Conservation (phyloP, 495 filamentous ascomycete genomes). For the Aspergillus homomorphus region DNA sequence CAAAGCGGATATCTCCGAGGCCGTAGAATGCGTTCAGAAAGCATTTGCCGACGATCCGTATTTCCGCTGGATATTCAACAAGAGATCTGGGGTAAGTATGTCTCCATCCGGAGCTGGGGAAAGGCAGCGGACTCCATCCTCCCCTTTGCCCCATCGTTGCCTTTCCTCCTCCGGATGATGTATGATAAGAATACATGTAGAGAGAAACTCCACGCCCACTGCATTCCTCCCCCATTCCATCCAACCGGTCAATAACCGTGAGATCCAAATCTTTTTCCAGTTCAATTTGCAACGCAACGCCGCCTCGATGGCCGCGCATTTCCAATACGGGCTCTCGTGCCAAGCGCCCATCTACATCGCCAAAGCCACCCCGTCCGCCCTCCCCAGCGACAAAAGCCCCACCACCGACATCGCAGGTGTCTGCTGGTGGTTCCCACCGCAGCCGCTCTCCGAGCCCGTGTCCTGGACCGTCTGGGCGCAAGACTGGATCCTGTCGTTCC, state of each 20-base stretch:
- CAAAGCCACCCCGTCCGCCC: conserved; percentile 35
- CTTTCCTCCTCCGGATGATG: conserved; percentile 5
- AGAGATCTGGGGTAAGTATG: conserved; percentile 46
- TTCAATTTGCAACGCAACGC: conserved; percentile 57
- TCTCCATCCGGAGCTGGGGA: not conserved
- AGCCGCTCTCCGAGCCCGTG: conserved; percentile 30
- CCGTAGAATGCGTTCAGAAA: conserved; percentile 54
- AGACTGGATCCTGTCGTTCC: conserved; percentile 56
- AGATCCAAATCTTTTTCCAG: conserved; percentile 25
- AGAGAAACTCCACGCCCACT: not conserved
- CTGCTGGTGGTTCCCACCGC: conserved; percentile 61
- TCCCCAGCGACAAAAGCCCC: conserved; percentile 15
- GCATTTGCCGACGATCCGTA: conserved; percentile 67
- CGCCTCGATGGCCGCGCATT: conserved; percentile 59
- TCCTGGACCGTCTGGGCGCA: conserved; percentile 56
- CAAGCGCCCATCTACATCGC: conserved; percentile 63
- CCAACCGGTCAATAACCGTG: not conserved
- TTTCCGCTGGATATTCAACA: conserved; percentile 57
- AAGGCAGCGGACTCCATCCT: not conserved
- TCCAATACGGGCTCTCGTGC: conserved; percentile 57
- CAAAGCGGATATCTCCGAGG: conserved; percentile 58
- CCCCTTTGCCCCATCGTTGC: not conserved
- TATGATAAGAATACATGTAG: conserved; percentile 8
- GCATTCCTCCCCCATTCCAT: not conserved
- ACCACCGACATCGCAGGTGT: conserved; percentile 50